Base-by-base conservation (phyloP, 2,329 filamentous ascomycete species). In the Claviceps cyperi region DNA sequence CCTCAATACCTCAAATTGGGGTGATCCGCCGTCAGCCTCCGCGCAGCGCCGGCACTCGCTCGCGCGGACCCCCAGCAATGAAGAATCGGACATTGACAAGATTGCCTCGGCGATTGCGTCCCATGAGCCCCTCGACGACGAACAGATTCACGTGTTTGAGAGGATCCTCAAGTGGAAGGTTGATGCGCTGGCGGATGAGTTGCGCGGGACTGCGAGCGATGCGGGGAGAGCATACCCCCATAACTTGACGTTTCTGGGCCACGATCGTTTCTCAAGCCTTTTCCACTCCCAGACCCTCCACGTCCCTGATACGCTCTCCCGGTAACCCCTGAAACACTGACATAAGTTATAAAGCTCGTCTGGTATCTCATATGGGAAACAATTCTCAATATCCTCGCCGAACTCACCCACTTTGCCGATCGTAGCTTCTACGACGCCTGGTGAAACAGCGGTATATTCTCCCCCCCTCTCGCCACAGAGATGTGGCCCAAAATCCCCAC, bases 331-430 rank as follows among this genome's bases (percentile, higher is more conserved):
- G 28, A 32, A 0, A 17, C 0, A 11, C 39, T 32, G 7, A 48
- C 41, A 32, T 11, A 36, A 13, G 36, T 13, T 5, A 11, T 1
- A 15, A 44, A 43, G 19, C 74, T 87, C 51, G 75, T 79, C 0
- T 91, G 85, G 82, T 90, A 89, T 62, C 75, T 91, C 28, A 89
- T 90, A 55, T 91, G 86, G 86, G 80, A 84, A 63, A 79, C 78
- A 3, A 76, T 83, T 37, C 70, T 89, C 53, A 90, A 90, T 62
- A 76, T 86, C 14, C 70, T 90, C 21, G 86, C 84, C 4, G 86
- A 91, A 64, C 62, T 90, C 50, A 89, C 84, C 0, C 72, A 74
- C 54, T 91, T 90, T 62, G 84, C 85, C 4, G 86, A 90, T 61
- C 77, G 85, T 45, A 82, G 79, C 53, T 89, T 89, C 64, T 81